Conservation (phyloP, 1,284 basidiomycete species). For the Leccinum pallidistipes region DNA sequence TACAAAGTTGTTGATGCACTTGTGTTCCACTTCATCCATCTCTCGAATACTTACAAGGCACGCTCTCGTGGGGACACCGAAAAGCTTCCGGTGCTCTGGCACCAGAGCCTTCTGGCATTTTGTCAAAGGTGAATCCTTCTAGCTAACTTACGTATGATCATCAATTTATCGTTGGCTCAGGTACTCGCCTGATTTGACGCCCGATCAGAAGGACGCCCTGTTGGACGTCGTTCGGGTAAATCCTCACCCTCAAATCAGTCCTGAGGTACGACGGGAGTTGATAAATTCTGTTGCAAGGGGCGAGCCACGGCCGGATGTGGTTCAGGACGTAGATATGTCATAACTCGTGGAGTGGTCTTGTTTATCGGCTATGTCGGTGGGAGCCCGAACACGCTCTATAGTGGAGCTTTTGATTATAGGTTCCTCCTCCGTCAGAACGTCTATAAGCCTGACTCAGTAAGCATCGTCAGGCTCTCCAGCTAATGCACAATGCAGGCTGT, state of each 20-base stretch:
- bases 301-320: conserved; percentile 55
- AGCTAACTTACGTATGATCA: conserved; percentile 1
- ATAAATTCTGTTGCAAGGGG: conserved; percentile 72
- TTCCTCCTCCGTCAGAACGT: conserved; percentile 24
- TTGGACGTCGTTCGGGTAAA: conserved; percentile 89
- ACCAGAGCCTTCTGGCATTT: conserved; percentile 95
- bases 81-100: conserved; percentile 95
- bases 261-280: conserved; percentile 89
- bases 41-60: conserved; percentile 87
- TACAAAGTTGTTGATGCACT: conserved; percentile 98
- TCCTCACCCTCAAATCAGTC: conserved; percentile 86
- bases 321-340: conserved; percentile 61
- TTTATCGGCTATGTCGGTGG: not conserved
- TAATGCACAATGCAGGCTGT: not conserved
- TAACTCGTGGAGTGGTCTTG: conserved; percentile 22
- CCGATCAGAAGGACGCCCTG: conserved; percentile 97
- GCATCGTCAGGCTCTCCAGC: not conserved
- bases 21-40: conserved; percentile 96
- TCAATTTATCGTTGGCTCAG: conserved; percentile 40
- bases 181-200: conserved; percentile 95
- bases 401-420: too few species aligned
- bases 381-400: too few species aligned
- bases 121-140: conserved; percentile 75
- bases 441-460: not conserved
- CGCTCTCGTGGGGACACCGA: conserved; percentile 62